These are phyloP conservation scores for Tylopilus sp. DNA, from an alignment of 1,284 basidiomycete genomes.

Conservation along the genomic window DNA sequence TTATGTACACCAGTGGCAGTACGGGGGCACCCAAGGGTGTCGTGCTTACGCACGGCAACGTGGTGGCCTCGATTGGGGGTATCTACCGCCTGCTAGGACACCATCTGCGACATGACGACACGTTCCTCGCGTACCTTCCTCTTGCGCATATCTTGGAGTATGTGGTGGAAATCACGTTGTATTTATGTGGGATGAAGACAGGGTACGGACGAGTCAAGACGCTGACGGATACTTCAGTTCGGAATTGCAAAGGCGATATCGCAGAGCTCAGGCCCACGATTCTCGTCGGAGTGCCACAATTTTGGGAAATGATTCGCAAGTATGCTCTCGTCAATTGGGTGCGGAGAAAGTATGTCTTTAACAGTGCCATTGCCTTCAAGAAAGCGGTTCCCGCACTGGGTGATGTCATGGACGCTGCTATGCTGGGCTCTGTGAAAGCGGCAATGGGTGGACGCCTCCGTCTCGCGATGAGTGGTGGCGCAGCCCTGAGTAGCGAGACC, in stretches of 20 bases:
- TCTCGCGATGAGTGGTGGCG: slow-evolving; percentile 87
- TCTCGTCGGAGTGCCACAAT: slow-evolving; percentile 93
- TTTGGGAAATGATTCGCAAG: slow-evolving; percentile 94
- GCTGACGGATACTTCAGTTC: slow-evolving; percentile 91
- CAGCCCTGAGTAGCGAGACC: slow-evolving; percentile 86
- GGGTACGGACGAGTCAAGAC: slow-evolving; percentile 97
- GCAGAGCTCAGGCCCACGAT: slow-evolving; percentile 84
- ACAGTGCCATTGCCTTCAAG: too few species aligned
- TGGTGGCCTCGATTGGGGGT: slow-evolving; percentile 87
- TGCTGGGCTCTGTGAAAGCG: slow-evolving; percentile 81
- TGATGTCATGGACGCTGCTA: slow-evolving; percentile 78
- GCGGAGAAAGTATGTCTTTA: slow-evolving; percentile 85
- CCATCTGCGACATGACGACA: slow-evolving; percentile 76
- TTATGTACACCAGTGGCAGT: slow-evolving; percentile 98
- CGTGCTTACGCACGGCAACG: slow-evolving; percentile 88
- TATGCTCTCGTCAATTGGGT: slow-evolving; percentile 87
- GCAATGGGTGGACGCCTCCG: slow-evolving; percentile 92
- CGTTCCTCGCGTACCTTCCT: slow-evolving; percentile 92
- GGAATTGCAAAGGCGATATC: slow-evolving; percentile 93
- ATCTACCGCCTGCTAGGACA: slow-evolving; percentile 84
- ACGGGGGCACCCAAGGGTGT: slow-evolving; percentile 97
- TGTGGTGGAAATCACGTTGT: slow-evolving; percentile 78
- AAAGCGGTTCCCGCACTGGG: slow-evolving; percentile 75
- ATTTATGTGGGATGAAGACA: slow-evolving; percentile 78
- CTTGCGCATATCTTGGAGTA: slow-evolving; percentile 93